Percentiles rank a stretch among this genome's conserved stretches.
Evolutionary conservation across 805 yeast species (phyloP).

Genomic region (Yamadazyma ubonensis): DNA sequence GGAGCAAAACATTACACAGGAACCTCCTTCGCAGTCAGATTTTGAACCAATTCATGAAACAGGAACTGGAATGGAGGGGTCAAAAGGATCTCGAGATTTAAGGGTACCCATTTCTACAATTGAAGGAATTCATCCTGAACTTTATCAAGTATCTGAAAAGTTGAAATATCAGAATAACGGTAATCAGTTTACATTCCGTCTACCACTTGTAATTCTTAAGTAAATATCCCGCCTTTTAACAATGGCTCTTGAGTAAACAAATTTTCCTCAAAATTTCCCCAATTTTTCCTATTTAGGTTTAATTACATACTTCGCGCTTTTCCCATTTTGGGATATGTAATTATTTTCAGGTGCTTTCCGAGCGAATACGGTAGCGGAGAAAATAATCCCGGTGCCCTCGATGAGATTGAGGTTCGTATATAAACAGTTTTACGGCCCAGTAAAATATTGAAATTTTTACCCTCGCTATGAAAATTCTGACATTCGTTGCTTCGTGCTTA

Average conservation of each 20-base stretch:
- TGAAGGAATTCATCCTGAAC: background rate
- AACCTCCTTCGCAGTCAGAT: slow-evolving; percentile 2
- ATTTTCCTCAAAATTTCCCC: no score
- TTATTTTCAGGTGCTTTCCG: no score
- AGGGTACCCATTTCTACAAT: background rate
- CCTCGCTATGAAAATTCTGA: slow-evolving; percentile 16
- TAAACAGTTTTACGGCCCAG: slow-evolving; percentile 1
- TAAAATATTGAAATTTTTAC: background rate
- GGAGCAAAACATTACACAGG: no score
- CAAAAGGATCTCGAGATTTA: no score
- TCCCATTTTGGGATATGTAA: no score
- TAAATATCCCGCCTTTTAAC: no score
- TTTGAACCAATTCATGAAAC: background rate
- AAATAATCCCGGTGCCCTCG: no score
- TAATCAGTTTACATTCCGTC: slow-evolving; percentile 27
- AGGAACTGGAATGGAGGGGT: no score
- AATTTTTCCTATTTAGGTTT: no score
- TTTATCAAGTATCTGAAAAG: background rate
- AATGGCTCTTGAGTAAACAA: no score
- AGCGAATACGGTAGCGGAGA: no score
- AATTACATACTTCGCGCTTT: no score
- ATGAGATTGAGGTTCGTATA: background rate
- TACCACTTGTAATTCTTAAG: slow-evolving; percentile 26
- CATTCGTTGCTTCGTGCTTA: slow-evolving; percentile 15
- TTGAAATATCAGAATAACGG: slow-evolving; percentile 27